Base-by-base conservation (phyloP, 2,329 filamentous ascomycete species). In the Thelonectria discophora region DNA sequence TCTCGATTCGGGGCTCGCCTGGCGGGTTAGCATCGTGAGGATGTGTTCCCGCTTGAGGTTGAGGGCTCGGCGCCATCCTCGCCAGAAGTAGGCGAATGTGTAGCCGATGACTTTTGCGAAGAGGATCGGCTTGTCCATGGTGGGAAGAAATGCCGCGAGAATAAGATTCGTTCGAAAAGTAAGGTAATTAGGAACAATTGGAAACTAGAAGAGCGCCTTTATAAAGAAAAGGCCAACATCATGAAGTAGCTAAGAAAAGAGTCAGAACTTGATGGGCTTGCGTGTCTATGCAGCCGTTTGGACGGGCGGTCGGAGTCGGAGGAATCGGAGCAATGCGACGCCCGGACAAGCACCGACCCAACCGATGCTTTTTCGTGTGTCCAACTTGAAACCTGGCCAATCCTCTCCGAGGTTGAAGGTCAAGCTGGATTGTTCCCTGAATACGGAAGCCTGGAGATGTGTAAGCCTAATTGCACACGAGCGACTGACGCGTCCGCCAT, bases 91-190 rank as follows among this genome's bases (percentile, higher is more conserved):
- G 58, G 63, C 62, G 18, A 77, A 21, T 11, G 71, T 52, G 63
- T 74, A 72, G 27, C 58, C 61, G 6, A 75, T 47, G 40, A 77
- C 62, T 34, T 72, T 73, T 60, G 69, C 62, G 56, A 73, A 75
- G 34, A 78, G 65, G 5, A 69, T 24, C 1, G 62, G 62, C 56
- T 76, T 78, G 13, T 68, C 65, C n/a, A 76, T 39, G 69, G 73
- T 75, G 13, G 20, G 32, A 3, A n/a, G 10, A 4, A 20, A 18
- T 13, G 15, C 2, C 12, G 8, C 24, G 24, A 24, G 24, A 24
- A 24, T 4, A 7, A 7, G 7, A 42, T n/a, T 24, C 27, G 20
- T 9, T 11, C 13, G 15, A 17, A 43, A 20, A 9, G 20, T 24
- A 4, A 43, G 17, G 7, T 17, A 18, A 43, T 18, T 46, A 6